Percentiles rank a stretch among this genome's conserved stretches.
Evolutionary conservation across 768 basidiomycete species (phyloP).

Genomic region (Suillus bovinus): DNA sequence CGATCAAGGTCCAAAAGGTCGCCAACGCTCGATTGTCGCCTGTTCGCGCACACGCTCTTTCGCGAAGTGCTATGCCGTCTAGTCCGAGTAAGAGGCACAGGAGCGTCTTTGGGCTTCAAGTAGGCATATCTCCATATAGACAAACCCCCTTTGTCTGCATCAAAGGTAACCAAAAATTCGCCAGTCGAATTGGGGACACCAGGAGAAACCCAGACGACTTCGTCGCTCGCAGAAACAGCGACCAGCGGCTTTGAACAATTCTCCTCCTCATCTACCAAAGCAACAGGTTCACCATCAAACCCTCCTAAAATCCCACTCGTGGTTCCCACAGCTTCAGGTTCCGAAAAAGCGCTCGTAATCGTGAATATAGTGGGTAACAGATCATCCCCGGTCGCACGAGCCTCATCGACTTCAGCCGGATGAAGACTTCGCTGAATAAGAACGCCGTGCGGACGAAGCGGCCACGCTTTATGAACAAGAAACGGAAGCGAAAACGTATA

Average conservation of each 20-base stretch:
- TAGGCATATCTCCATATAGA: constrained; percentile 77
- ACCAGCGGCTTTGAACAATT: constrained; percentile 49
- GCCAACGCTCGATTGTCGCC: constrained; percentile 39
- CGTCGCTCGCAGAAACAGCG: constrained; percentile 62
- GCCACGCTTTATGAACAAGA: constrained; percentile 77
- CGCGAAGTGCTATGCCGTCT: constrained; percentile 28
- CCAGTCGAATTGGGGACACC: constrained; percentile 41
- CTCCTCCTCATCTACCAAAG: constrained; percentile 56
- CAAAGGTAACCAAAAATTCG: constrained; percentile 59
- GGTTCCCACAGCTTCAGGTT: constrained; percentile 69
- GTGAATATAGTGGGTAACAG: constrained; percentile 81
- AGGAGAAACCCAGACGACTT: constrained; percentile 60
- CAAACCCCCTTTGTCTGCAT: constrained; percentile 51
- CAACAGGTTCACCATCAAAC: constrained; percentile 32
- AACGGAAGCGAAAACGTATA: constrained; percentile 83
- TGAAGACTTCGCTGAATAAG: constrained; percentile 77
- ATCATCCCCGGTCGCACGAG: constrained; percentile 61
- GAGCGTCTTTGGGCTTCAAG: constrained; percentile 58
- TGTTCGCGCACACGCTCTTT: constrained; percentile 40
- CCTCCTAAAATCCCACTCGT: constrained; percentile 59
- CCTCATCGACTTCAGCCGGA: constrained; percentile 64
- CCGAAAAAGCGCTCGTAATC: constrained; percentile 73
- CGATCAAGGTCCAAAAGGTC: constrained; percentile 36
- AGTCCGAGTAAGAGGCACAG: constrained; percentile 38
- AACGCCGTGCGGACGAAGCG: constrained; percentile 74